phyloP scores from a whole-genome alignment of 2,329 filamentous ascomycete species.

The Xylaria digitata region DNA sequence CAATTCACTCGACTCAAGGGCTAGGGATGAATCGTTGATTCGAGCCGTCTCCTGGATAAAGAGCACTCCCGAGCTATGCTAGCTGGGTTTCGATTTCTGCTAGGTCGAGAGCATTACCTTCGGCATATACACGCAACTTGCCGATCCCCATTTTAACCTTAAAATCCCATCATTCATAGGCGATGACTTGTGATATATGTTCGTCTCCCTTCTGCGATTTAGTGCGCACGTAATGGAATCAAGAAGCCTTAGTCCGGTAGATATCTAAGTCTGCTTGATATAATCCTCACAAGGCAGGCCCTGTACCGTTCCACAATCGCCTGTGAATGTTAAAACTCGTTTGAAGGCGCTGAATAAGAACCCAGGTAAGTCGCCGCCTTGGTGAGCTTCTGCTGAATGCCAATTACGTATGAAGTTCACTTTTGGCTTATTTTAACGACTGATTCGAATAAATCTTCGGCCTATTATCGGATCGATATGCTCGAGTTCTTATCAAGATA shows the following conservation, averaged over 20 bases:
- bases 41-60: too few relatives aligned
- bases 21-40: too few relatives aligned
- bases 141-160: neutral
- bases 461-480: too few relatives aligned
- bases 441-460: neutral
- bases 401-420: neutral
- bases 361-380: neutral
- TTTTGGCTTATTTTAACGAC: neutral
- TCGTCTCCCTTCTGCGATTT: neutral
- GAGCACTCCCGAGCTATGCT: neutral
- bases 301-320: neutral
- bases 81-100: neutral
- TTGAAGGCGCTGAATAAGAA: neutral
- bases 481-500: too few relatives aligned
- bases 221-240: neutral
- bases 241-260: neutral
- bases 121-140: neutral
- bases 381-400: neutral
- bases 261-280: neutral
- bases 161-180: neutral
- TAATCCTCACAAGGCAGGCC: neutral
- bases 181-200: neutral
- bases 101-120: neutral
- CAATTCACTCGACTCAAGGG: too few relatives aligned
- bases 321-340: neutral